Base-by-base conservation (phyloP, 2,329 filamentous ascomycete species). In the Chrysoporthe puriensis region DNA sequence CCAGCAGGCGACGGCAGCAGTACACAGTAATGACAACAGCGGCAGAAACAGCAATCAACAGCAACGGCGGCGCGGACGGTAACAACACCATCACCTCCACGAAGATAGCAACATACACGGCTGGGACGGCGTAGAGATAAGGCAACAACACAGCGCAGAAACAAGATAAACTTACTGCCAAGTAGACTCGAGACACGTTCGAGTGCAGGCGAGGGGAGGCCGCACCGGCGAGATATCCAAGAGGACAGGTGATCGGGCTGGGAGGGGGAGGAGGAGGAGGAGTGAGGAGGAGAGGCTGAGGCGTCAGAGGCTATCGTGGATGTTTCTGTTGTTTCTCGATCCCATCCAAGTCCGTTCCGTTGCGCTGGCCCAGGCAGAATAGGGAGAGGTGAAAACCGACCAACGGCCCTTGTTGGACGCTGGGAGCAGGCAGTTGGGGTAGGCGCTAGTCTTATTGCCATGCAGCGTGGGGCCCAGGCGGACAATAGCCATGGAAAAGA, bases 401-500 rank as follows among this genome's bases (percentile, higher is more conserved):
- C 57, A 60, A 40, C 32, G 43, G 32, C 63, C 46, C 63, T 40
- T 61, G 50, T 66, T 52, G 43, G 57, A 26, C 57, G 36, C 42
- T 40, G 36, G 57, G 40, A 26, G 57, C 57, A 52, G 54, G 58
- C 64, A 58, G 54, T 59, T 66, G 67, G 63, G 57, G 64, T 61
- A 60, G 67, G 67, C 67, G 67, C 67, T 69, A 69, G 67, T 69
- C 67, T 69, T 69, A 69, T 69, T 66, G 63, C 64, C 62, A 66
- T 60, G 64, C 50, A 69, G 64, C 59, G 54, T 62, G 48, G 61
- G 64, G 59, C 34, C 36, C 42, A 42, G 40, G n/a, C 40, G 11
- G 57, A 60, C 57, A 60, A 32, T 26, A 40, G 40, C 18, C 40
- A 60, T 8, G 36, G n/a, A 26, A 26, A n/a, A 59, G 57, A 21